Base-by-base conservation (phyloP, 2,329 filamentous ascomycete genomes). In the Metarhizium humberi region DNA sequence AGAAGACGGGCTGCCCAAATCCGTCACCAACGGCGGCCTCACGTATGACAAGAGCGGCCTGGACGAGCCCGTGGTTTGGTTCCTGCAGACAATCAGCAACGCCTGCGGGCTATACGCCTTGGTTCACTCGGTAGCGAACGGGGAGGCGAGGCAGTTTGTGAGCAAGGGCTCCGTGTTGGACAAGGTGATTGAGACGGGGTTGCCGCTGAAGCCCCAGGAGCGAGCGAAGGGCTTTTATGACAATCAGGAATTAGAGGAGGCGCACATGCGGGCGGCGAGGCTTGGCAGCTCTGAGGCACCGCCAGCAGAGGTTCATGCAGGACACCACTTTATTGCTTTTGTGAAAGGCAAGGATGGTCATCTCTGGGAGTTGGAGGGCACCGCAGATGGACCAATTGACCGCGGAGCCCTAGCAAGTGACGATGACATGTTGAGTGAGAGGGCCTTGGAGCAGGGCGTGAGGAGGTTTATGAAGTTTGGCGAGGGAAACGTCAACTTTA, bases 321-420 rank as follows among this genome's bases (percentile, higher is more conserved):
- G 88, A 48, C 75, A 90, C 59, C 90, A 95, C 68, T 95, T 91
- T 64, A 86, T 95, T 43, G 87, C 87, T 46, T 94, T 92, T 66
- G 84, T 92, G 51, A 90, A 87, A 70, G 75, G 74, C 3, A 76
- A 79, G 61, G 80, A 86, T 54, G 78, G 80, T 6, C 75, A 75
- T 55, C 66, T 95, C 46, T 95, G 88, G 84, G 90, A 95, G 73
- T 70, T 95, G 64, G 90, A 95, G 70, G 90, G 90, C 1, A 70
- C 78, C 25, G 76, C 87, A 51, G 87, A 86, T 62, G 89, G 89
- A 0, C 89, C 89, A 0, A 71, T 92, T 49, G 81, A 90, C 60
- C 76, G 88, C 14, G 85, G 84, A 0, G 54, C 59, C 14, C 67
- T 87, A 56, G 69, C 56, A 1, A 75, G 75, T 1, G 78, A 75